A percentile compares a stretch with the other conserved stretches of the same genome.
phyloP scores from a whole-genome alignment of 257 asterid genomes.

The Przewalskia tangutica region DNA sequence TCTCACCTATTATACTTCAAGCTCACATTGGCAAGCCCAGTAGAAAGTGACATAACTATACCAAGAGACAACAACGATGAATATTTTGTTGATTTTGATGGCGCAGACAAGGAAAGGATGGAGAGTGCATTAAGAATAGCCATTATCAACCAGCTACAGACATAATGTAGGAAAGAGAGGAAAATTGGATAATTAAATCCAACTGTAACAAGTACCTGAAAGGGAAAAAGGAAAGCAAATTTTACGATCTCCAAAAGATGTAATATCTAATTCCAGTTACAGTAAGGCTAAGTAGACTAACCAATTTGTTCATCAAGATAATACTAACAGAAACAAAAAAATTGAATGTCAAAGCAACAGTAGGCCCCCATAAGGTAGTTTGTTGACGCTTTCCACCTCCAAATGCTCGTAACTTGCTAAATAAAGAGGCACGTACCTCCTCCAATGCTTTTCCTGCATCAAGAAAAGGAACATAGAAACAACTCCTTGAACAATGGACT shows the following conservation, averaged over 20 bases:
- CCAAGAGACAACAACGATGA: conserved; percentile 84
- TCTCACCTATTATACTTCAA: conserved; percentile 86
- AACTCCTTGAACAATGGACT: not conserved
- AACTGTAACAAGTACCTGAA: conserved; percentile 78
- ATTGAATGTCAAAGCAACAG: conserved; percentile 79
- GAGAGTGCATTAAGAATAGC: conserved; percentile 68
- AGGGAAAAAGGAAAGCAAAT: not conserved
- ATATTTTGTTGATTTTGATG: conserved; percentile 63
- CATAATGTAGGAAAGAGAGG: conserved; percentile 84
- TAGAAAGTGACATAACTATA: conserved; percentile 95
- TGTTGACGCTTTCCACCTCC: conserved; percentile 69
- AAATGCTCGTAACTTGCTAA: conserved; percentile 45
- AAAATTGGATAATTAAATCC: conserved; percentile 91
- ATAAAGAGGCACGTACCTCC: conserved; percentile 71
- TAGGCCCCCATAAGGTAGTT: conserved; percentile 59
- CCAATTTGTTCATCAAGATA: conserved; percentile 94
- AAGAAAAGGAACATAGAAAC: not conserved
- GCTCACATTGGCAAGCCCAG: conserved; percentile 99
- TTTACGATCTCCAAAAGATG: not conserved
- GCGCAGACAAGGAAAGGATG: conserved; percentile 68
- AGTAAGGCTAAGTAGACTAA: conserved; percentile 20
- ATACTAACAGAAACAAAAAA: conserved; percentile 83
- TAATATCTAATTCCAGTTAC: not conserved
- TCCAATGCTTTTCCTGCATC: conserved; percentile 76
- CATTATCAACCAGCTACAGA: conserved; percentile 86